Evolutionary conservation across 768 basidiomycete genomes (phyloP), one percentile per base, ranked within the genome.

Genomic region (Crassisporium funariophilum): DNA sequence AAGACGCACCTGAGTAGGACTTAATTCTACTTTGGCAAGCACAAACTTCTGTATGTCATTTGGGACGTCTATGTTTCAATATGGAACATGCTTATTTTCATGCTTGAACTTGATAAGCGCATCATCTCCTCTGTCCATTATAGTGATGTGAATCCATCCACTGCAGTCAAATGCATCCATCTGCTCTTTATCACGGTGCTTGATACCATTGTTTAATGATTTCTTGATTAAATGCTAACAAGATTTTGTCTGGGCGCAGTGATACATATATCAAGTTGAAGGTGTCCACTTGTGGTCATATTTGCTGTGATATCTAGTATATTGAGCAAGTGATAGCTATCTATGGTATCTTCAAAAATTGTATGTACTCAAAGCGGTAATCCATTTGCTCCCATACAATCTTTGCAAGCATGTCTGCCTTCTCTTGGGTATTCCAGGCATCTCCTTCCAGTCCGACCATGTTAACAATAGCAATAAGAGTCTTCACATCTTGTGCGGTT

Each of bases 81-180:
- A 63, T 4, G 46, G 54, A 8, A 62, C 52, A 54, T 63, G 64
- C 10, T 58, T 48, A 15, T 49, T 39, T 4, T 45, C 15, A 35
- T 63, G 63, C 9, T 46, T 47, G 10, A 61, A 35, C 40, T 46
- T 49, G 4, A 54, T 56, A 2, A 50, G 35, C 6, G 41, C 44
- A 13, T 23, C 35, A 10, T 16, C 13, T 2, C 22, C 33, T 9
- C 44, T 47, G 5, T 53, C 47, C 15, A 17, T 31, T 11, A 62
- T 24, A 1, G 53, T 65, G 10, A 64, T 59, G 36, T 54, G 47
- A 8, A 65, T 40, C 55, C 60, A 58, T 0, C 65, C 60, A n/a
- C 38, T 20, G 25, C 64, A 65, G 1, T 52, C 35, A 44, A 64
- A 67, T 1, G 54, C 25, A 8, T 51, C 41, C 57, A 67, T 65